These are phyloP conservation scores for Candida alai DNA, from an alignment of 805 yeast species.

Conservation along the genomic window DNA sequence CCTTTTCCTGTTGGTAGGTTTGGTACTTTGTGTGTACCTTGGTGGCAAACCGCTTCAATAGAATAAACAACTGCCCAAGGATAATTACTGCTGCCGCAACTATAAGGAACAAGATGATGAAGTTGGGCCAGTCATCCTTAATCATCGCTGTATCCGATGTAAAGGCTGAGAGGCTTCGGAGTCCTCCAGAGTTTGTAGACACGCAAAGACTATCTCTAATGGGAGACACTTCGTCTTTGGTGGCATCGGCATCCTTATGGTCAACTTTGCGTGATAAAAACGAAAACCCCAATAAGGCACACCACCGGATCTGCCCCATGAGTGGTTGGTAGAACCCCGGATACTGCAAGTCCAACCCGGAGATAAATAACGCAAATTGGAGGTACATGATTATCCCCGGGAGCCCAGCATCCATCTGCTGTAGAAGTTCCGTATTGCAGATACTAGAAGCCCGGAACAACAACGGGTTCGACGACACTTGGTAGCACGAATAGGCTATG, in stretches of 20 bases:
- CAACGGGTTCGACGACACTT: conserved; percentile 54
- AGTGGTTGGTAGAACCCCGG: conserved; percentile 64
- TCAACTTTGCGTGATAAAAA: conserved; percentile 5
- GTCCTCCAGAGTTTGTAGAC: conserved; percentile 39
- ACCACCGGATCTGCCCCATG: conserved; percentile 50
- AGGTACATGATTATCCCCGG: conserved; percentile 48
- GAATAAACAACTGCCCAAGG: conserved; percentile 18
- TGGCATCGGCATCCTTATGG: too few relatives aligned
- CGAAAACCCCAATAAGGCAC: conserved; percentile 42
- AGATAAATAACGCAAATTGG: conserved; percentile 57
- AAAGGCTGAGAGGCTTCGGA: conserved; percentile 33
- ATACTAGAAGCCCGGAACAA: conserved; percentile 52
- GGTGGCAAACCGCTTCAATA: conserved; percentile 13
- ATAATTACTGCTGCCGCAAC: conserved; percentile 24
- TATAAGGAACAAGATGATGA: conserved; percentile 32
- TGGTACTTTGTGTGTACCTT: conserved; percentile 1
- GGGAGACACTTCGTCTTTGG: background rate
- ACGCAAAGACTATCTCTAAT: conserved; percentile 35
- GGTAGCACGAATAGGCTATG: conserved; percentile 50
- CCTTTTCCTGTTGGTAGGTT: conserved; percentile 6
- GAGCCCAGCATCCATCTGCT: conserved; percentile 53
- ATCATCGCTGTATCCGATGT: conserved; percentile 19
- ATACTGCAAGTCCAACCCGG: conserved; percentile 50
- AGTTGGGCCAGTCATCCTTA: conserved; percentile 40
- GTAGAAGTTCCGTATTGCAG: conserved; percentile 53